Evolutionary conservation across 140 eudicot genomes (phyloP).

Genomic region (Cichorium intybus): DNA sequence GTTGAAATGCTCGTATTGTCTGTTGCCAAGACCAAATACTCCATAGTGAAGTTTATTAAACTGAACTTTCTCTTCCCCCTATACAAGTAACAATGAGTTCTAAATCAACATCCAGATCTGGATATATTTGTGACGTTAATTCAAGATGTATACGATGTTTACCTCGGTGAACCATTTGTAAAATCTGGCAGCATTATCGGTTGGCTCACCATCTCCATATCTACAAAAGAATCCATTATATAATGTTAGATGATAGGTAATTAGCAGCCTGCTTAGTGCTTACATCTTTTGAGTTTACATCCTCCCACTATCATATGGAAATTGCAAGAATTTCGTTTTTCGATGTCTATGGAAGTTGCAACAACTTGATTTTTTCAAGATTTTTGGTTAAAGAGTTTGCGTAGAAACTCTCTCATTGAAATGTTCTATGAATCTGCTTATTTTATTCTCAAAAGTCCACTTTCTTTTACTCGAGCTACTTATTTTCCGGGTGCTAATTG

Average conservation of each 20-base stretch:
- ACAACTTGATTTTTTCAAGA: background rate
- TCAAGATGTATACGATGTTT: slow-evolving; percentile 14
- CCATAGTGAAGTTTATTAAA: slow-evolving; percentile 77
- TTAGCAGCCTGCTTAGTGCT: background rate
- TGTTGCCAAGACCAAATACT: slow-evolving; percentile 94
- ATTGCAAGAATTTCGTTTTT: background rate
- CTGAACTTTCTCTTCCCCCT: slow-evolving; percentile 71
- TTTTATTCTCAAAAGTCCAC: slow-evolving; percentile 9
- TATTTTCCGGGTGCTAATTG: background rate
- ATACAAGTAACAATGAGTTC: slow-evolving; percentile 8
- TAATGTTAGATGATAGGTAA: slow-evolving; percentile 2
- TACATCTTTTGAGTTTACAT: background rate
- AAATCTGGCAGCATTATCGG: slow-evolving; percentile 96
- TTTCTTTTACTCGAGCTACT: background rate
- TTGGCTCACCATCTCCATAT: slow-evolving; percentile 99
- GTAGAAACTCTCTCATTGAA: background rate
- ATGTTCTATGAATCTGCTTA: background rate
- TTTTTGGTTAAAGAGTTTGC: background rate
- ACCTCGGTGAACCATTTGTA: slow-evolving; percentile 96
- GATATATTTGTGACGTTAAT: background rate
- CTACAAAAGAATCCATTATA: slow-evolving; percentile 38
- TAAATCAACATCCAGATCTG: slow-evolving; percentile 5
- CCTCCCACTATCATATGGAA: background rate
- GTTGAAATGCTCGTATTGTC: slow-evolving; percentile 96
- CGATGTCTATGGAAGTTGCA: background rate